phyloP scores from a whole-genome alignment of 2,329 filamentous ascomycete species.

The Fusarium mundagurra region DNA sequence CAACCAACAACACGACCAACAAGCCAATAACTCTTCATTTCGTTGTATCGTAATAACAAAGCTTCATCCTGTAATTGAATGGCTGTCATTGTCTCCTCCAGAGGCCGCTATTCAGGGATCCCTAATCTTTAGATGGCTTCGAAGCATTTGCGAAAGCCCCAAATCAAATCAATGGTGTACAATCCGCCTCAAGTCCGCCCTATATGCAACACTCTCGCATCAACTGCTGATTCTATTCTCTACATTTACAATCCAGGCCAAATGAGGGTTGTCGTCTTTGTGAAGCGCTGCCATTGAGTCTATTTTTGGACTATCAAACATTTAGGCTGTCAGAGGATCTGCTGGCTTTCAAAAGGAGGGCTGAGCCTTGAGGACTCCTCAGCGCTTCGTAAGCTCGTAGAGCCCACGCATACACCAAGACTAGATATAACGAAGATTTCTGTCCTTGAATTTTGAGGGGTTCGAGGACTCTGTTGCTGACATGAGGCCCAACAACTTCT shows the following conservation, averaged over 20 bases:
- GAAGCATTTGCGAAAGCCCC: background rate
- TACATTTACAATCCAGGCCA: background rate
- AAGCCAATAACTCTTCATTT: constrained; percentile 2
- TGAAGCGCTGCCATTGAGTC: background rate
- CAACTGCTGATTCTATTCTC: background rate
- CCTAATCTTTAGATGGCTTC: background rate
- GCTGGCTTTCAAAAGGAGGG: constrained; percentile 9
- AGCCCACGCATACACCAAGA: background rate
- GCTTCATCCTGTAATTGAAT: background rate
- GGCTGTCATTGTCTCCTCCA: background rate
- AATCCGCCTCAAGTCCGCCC: background rate
- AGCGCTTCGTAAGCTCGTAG: background rate
- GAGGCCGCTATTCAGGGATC: background rate
- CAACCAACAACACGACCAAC: constrained; percentile 17
- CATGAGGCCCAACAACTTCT: background rate
- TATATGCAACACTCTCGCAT: background rate
- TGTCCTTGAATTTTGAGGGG: background rate
- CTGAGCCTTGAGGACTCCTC: background rate
- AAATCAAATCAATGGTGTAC: constrained; percentile 18
- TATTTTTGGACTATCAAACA: background rate
- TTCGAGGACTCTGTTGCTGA: background rate
- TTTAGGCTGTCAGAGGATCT: background rate
- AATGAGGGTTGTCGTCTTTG: background rate
- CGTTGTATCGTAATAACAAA: background rate
- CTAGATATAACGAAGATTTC: background rate